Conservation (phyloP, 2,329 filamentous ascomycete genomes). For the Metarhizium guizhouense region DNA sequence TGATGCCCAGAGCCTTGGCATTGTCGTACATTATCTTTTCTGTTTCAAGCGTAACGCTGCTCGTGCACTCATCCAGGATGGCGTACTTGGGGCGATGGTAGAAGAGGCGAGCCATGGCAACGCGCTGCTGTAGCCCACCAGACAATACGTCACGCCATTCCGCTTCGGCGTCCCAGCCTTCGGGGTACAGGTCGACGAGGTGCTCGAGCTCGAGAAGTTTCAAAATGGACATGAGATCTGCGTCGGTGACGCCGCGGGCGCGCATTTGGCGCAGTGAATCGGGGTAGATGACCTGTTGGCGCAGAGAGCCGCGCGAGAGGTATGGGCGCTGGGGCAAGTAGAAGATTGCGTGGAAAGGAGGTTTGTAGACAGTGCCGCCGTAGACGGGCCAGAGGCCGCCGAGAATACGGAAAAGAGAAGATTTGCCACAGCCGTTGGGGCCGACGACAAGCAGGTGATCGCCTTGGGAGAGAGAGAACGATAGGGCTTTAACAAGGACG, state of each 20-base stretch:
- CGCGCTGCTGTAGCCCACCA: conserved; percentile 85
- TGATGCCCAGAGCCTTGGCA: conserved; percentile 84
- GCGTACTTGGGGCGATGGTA: conserved; percentile 91
- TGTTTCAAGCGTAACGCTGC: conserved; percentile 86
- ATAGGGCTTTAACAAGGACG: conserved; percentile 75
- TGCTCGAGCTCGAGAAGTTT: conserved; percentile 73
- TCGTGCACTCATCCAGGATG: conserved; percentile 95
- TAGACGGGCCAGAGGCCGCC: conserved; percentile 97
- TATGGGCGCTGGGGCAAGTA: conserved; percentile 97
- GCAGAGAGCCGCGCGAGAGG: conserved; percentile 80
- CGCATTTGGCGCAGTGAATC: conserved; percentile 84
- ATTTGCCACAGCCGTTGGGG: conserved; percentile 96
- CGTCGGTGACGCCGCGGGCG: conserved; percentile 71
- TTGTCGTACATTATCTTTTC: conserved; percentile 97
- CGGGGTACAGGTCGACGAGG: conserved; percentile 65
- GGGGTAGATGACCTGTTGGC: conserved; percentile 95
- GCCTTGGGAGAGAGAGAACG: conserved; percentile 76
- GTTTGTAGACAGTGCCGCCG: conserved; percentile 86
- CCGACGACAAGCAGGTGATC: conserved; percentile 93
- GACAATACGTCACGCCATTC: conserved; percentile 95
- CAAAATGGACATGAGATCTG: conserved; percentile 69
- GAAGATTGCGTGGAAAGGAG: conserved; percentile 87
- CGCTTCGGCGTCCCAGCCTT: conserved; percentile 85
- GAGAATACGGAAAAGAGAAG: conserved; percentile 88
- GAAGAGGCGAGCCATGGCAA: conserved; percentile 92